Evolutionary conservation across 2,329 filamentous ascomycete species (phyloP).

Genomic region (Basipetospora sp.): DNA sequence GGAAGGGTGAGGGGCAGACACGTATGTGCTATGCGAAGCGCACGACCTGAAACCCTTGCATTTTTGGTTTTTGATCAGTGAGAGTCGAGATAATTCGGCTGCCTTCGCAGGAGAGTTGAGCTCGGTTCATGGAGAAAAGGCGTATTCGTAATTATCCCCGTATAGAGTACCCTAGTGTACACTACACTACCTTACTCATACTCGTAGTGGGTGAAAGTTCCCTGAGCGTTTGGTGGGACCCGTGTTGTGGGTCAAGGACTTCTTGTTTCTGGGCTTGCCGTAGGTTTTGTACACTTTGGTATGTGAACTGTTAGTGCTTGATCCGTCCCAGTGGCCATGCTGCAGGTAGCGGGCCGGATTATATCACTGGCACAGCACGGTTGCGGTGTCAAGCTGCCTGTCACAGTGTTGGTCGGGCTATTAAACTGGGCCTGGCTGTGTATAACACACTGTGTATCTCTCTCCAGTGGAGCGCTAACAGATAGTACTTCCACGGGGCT

Average conservation of each 20-base stretch:
- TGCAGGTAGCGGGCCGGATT: background rate
- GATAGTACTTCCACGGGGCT: conserved; percentile 2
- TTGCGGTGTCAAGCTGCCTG: background rate
- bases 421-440: no score
- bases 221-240: no score
- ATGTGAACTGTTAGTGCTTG: background rate
- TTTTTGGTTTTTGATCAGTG: background rate
- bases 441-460: no score
- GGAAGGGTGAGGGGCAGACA: no score
- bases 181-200: no score
- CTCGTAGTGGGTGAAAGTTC: no score
- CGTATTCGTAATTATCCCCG: no score
- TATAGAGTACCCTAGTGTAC: no score
- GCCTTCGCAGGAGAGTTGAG: conserved; percentile 2
- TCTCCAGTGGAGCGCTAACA: background rate
- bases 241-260: background rate
- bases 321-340: background rate
- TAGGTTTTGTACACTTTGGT: background rate
- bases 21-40: background rate
- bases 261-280: background rate
- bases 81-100: conserved; percentile 6
- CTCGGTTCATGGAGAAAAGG: background rate
- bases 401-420: no score
- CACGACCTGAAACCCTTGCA: background rate
- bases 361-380: background rate